Evolutionary conservation across 768 basidiomycete species (phyloP).

Genomic region (Favolaschia claudopus): DNA sequence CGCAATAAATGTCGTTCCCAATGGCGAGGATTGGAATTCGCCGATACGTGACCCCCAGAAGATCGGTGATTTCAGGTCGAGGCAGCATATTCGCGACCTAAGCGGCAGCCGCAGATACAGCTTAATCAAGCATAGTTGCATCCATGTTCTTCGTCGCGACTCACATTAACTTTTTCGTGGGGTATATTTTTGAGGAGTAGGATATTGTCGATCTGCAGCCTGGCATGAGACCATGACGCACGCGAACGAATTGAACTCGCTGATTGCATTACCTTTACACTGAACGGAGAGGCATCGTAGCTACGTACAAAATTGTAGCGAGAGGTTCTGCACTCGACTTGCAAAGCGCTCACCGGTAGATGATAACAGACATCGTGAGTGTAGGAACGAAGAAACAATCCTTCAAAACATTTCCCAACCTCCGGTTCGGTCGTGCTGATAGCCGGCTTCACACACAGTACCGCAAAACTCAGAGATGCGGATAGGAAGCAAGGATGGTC

Average conservation of each 20-base stretch:
- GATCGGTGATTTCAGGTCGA: conserved; percentile 62
- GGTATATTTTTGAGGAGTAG: conserved; percentile 58
- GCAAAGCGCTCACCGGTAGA: too few species aligned
- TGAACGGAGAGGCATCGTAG: conserved; percentile 60
- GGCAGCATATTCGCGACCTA: conserved; percentile 61
- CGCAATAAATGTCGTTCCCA: conserved; percentile 68
- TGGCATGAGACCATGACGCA: conserved; percentile 31
- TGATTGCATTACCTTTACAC: not conserved
- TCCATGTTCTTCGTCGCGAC: not conserved
- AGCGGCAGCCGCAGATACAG: not conserved
- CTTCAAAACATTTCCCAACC: too few species aligned
- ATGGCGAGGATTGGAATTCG: conserved; percentile 67
- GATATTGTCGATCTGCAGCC: conserved; percentile 63
- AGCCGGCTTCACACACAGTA: too few species aligned
- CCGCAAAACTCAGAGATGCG: too few species aligned
- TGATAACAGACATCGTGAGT: conserved; percentile 41
- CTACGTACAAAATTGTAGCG: too few species aligned
- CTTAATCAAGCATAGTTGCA: too few species aligned
- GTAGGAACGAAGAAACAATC: conserved; percentile 1
- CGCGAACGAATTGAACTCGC: not conserved
- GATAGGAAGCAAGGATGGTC: too few species aligned
- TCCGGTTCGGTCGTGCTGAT: too few species aligned
- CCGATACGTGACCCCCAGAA: conserved; percentile 62
- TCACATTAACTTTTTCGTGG: conserved; percentile 55
- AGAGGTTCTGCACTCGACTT: too few species aligned